Percentiles rank a stretch among this genome's conserved stretches.
Conservation (phyloP, 1,284 basidiomycete genomes). For the Tilletia indica region DNA sequence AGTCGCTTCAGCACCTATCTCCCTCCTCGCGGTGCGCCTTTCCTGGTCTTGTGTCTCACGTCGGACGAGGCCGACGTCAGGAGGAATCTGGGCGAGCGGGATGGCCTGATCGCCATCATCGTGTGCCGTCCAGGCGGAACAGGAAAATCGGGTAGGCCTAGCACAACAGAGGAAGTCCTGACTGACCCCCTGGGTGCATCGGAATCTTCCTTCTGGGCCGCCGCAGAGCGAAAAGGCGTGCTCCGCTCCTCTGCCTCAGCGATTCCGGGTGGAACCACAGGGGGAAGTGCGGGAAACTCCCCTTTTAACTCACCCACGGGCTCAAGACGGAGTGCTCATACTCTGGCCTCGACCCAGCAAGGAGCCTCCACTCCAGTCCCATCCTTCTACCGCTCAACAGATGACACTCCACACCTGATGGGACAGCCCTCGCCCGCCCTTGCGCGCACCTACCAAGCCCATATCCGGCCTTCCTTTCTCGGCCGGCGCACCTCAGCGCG, state of each 20-base stretch:
- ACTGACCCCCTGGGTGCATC: slow-evolving; percentile 2
- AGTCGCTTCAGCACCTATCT: slow-evolving; percentile 17
- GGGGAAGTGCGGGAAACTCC: background rate
- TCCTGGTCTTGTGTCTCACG: slow-evolving; percentile 1
- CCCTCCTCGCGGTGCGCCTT: background rate
- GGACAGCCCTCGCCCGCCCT: slow-evolving; percentile 9
- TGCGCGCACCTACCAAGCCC: background rate
- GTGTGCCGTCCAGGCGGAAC: background rate
- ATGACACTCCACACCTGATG: slow-evolving; percentile 13
- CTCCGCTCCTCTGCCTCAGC: background rate
- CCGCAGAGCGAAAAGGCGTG: background rate
- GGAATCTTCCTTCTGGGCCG: slow-evolving; percentile 3
- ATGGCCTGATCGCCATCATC: slow-evolving; percentile 5
- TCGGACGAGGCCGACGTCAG: slow-evolving; percentile 1
- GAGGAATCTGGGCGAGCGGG: slow-evolving; percentile 9
- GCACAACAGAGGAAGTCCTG: background rate
- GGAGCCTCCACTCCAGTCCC: too few species aligned
- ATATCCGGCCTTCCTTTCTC: background rate
- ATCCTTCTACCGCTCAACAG: background rate
- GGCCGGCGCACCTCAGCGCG: background rate
- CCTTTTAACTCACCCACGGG: background rate
- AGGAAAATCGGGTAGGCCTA: background rate
- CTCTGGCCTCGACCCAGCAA: background rate
- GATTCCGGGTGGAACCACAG: background rate
- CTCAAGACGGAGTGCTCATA: slow-evolving; percentile 3